phyloP scores from a whole-genome alignment of 2,329 filamentous ascomycete species.

The Lojkania enalia region DNA sequence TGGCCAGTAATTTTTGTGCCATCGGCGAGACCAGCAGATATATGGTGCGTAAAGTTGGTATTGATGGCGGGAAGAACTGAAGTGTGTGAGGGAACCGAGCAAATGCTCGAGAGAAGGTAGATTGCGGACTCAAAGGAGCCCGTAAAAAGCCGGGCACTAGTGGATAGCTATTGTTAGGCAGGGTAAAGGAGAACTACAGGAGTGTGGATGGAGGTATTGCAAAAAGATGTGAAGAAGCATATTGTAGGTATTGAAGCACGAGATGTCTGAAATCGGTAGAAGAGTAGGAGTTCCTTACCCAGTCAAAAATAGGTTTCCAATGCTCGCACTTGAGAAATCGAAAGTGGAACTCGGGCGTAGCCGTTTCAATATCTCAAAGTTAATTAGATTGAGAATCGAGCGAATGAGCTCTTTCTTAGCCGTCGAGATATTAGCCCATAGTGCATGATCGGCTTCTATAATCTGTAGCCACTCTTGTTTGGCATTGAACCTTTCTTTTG shows the following conservation, averaged over 20 bases:
- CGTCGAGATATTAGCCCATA: constrained; percentile 65
- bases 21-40: constrained; percentile 78
- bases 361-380: constrained; percentile 54
- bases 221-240: neutral
- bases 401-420: constrained; percentile 57
- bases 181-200: neutral
- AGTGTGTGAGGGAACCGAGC: constrained; percentile 75
- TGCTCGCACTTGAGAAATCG: constrained; percentile 55
- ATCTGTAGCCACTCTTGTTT: constrained; percentile 84
- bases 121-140: constrained; percentile 92
- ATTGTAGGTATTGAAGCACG: too few species aligned
- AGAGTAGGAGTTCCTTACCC: constrained; percentile 44
- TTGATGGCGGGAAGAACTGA: constrained; percentile 88
- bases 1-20: constrained; percentile 83
- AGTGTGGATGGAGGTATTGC: neutral
- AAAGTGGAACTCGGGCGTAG: constrained; percentile 52
- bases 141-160: constrained; percentile 75
- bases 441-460: constrained; percentile 75
- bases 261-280: constrained; percentile 62
- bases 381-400: constrained; percentile 55
- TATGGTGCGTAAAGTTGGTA: constrained; percentile 94
- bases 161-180: constrained; percentile 8
- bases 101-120: constrained; percentile 84
- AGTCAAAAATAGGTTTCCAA: constrained; percentile 57
- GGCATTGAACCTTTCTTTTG: constrained; percentile 63